Conservation (phyloP, 441 rosid genomes). For the Populus hybrid region DNA sequence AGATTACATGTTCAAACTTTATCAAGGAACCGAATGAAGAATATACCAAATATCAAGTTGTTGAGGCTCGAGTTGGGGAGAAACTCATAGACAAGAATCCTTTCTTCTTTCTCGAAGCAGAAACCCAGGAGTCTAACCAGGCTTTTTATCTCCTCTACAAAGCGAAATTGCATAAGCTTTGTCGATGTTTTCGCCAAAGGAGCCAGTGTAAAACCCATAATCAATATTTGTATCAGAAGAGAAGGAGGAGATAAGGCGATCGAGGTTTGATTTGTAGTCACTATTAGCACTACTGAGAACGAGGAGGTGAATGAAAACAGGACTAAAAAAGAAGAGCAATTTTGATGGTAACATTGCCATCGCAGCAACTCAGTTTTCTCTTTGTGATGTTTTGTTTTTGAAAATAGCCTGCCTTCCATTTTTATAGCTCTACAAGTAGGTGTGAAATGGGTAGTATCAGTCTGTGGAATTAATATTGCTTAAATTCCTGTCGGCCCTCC, state of each 20-base stretch:
- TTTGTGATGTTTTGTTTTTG: background rate
- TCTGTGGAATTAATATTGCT: background rate
- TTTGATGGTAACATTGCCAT: background rate
- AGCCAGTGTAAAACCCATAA: constrained; percentile 17
- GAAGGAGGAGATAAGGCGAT: constrained; percentile 11
- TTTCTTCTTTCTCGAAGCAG: too few relatives aligned
- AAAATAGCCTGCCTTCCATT: background rate
- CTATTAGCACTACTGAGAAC: constrained; percentile 1
- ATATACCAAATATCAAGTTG: too few relatives aligned
- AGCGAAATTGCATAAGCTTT: constrained; percentile 10
- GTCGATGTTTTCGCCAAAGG: constrained; percentile 9
- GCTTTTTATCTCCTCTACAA: constrained; percentile 12
- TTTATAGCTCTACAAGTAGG: background rate
- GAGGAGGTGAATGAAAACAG: background rate
- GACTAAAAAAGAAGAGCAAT: background rate
- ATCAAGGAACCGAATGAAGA: too few relatives aligned
- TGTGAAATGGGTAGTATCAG: background rate
- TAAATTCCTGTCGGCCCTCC: background rate
- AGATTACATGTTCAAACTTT: too few relatives aligned
- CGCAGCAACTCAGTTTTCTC: background rate
- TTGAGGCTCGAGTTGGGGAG: too few relatives aligned
- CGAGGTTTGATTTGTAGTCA: constrained; percentile 17
- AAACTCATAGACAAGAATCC: too few relatives aligned
- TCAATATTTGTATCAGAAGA: background rate
- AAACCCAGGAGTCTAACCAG: background rate